Conservation (phyloP, 371 early-diverging fungal genomes). For the Mucor irregularis region DNA sequence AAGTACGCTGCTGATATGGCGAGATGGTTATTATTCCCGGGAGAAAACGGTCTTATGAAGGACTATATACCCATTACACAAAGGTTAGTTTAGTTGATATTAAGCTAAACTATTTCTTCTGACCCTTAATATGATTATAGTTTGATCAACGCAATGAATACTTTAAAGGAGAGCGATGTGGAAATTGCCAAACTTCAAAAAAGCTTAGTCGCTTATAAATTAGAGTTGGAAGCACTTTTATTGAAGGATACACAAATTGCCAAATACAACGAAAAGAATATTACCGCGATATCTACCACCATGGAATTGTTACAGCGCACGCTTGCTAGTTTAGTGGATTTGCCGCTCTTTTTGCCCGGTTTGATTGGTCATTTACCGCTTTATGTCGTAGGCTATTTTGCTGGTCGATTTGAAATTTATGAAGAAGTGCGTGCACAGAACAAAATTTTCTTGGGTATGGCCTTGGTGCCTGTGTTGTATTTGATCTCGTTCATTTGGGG, state of each 20-base stretch:
- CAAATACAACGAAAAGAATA: conserved; percentile 48
- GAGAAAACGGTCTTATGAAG: conserved; percentile 38
- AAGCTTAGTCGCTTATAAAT: conserved; percentile 44
- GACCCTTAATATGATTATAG: too few relatives aligned
- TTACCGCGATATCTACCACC: conserved; percentile 43
- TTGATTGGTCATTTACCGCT: conserved; percentile 55
- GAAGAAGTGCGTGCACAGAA: conserved; percentile 61
- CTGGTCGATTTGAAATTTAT: conserved; percentile 50
- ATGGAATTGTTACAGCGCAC: conserved; percentile 42
- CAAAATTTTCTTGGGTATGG: conserved; percentile 50
- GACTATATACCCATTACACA: conserved; percentile 56
- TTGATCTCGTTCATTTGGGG: conserved; percentile 41
- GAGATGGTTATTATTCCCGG: conserved; percentile 50
- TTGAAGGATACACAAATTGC: conserved; percentile 50
- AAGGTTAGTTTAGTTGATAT: too few relatives aligned
- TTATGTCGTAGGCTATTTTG: conserved; percentile 50
- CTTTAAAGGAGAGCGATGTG: conserved; percentile 24
- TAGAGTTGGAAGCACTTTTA: conserved; percentile 35
- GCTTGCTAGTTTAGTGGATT: conserved; percentile 39
- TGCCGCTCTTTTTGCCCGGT: conserved; percentile 58
- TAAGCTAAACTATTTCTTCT: too few relatives aligned
- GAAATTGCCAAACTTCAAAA: conserved; percentile 40
- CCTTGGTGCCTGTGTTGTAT: conserved; percentile 46
- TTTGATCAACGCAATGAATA: conserved; percentile 43
- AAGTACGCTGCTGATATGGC: conserved; percentile 55